phyloP scores from a whole-genome alignment of 306 rosid species.

The Gastrolobium bilobum region DNA sequence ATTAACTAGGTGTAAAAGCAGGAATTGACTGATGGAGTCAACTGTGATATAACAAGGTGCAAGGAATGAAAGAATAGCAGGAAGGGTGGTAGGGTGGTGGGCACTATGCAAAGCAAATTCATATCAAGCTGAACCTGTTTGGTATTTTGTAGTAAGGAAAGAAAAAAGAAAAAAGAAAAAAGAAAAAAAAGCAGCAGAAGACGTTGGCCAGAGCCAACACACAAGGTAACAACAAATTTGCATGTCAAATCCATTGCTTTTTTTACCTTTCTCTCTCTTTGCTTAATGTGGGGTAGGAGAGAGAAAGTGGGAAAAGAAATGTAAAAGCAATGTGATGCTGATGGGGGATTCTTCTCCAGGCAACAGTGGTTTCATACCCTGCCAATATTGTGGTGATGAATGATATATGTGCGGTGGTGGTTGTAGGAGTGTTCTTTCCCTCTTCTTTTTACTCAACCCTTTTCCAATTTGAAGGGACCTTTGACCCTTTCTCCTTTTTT shows the following conservation, averaged over 20 bases:
- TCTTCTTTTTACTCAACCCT: not conserved
- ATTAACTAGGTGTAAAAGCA: not conserved
- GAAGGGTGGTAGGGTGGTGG: not conserved
- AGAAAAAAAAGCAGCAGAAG: constrained; percentile 53
- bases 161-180: not conserved
- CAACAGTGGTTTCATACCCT: constrained; percentile 43
- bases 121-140: constrained; percentile 12
- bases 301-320: constrained; percentile 42
- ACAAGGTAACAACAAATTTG: constrained; percentile 67
- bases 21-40: constrained; percentile 16
- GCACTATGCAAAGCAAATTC: constrained; percentile 13
- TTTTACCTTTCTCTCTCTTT: constrained; percentile 45
- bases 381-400: constrained; percentile 36
- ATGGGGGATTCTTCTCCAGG: constrained; percentile 49
- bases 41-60: constrained; percentile 3
- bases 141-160: constrained; percentile 34
- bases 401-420: constrained; percentile 59
- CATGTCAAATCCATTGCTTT: constrained; percentile 72
- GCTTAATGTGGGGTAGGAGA: constrained; percentile 25
- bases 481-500: constrained; percentile 26
- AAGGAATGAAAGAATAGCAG: not conserved
- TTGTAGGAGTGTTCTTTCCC: constrained; percentile 44
- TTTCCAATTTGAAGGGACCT: not conserved
- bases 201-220: constrained; percentile 58
- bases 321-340: constrained; percentile 51